These are phyloP conservation scores for Straminergon stramineum DNA, from an alignment of 225 moss, liverwort and hornwort genomes.

Conservation along the genomic window DNA sequence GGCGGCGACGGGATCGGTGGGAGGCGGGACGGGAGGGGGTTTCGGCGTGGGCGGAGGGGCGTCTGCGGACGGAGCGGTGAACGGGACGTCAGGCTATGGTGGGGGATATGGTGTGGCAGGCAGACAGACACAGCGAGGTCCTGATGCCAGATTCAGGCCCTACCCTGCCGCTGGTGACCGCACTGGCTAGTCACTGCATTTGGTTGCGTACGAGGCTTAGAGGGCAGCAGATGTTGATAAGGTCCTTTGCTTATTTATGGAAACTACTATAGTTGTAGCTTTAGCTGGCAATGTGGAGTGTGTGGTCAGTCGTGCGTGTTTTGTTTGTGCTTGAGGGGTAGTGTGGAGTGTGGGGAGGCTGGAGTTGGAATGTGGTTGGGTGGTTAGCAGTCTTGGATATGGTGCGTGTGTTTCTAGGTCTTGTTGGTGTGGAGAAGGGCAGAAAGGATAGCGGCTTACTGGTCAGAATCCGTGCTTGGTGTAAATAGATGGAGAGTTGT, in stretches of 20 bases:
- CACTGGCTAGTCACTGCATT: conserved; percentile 79
- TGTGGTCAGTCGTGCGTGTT: background rate
- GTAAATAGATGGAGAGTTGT: background rate
- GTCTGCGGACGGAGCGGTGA: conserved; percentile 53
- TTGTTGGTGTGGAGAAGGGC: too few species aligned
- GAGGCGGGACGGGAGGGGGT: conserved; percentile 48
- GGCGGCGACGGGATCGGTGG: conserved; percentile 61
- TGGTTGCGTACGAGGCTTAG: conserved; percentile 56
- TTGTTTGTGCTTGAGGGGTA: background rate
- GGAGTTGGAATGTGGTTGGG: background rate
- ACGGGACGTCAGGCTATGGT: conserved; percentile 87
- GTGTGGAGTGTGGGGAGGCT: too few species aligned
- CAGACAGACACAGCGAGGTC: conserved; percentile 99
- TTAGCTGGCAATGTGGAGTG: background rate
- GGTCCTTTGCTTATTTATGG: conserved; percentile 41
- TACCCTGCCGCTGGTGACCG: conserved; percentile 99
- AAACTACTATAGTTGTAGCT: background rate
- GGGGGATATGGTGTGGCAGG: conserved; percentile 95
- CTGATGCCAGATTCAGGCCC: conserved; percentile 99
- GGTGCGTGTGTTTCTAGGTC: background rate
- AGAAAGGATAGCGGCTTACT: background rate
- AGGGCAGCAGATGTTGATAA: conserved; percentile 64
- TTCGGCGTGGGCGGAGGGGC: conserved; percentile 59
- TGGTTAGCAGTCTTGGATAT: background rate
- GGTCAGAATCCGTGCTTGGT: background rate